Evolutionary conservation across 1,284 basidiomycete species (phyloP).

Genomic region (Apiotrichum laibachii): DNA sequence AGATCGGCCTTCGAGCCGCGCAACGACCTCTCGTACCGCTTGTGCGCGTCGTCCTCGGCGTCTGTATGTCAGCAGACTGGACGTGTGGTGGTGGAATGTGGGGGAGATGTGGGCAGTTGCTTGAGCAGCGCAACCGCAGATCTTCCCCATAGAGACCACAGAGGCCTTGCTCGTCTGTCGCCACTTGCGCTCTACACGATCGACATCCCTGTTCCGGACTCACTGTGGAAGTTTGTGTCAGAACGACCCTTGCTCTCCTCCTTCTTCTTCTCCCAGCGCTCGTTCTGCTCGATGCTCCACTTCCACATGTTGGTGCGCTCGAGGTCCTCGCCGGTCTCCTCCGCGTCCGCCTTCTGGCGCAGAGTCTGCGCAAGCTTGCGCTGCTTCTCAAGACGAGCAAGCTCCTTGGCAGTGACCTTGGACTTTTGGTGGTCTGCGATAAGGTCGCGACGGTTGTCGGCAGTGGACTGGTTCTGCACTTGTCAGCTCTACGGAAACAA

Average conservation of each 20-base stretch:
- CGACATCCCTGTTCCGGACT: conserved; percentile 8
- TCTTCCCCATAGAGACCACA: no score
- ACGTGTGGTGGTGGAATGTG: background rate
- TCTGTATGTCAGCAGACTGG: conserved; percentile 57
- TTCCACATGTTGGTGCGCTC: conserved; percentile 84
- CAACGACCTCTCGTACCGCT: conserved; percentile 86
- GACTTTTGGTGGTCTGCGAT: conserved; percentile 75
- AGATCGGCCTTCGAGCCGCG: conserved; percentile 83
- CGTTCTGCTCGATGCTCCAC: conserved; percentile 91
- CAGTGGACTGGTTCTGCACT: conserved; percentile 66
- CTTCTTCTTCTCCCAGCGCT: conserved; percentile 86
- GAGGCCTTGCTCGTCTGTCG: no score
- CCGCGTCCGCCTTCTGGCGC: conserved; percentile 79
- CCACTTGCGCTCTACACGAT: no score
- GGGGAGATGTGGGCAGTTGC: background rate
- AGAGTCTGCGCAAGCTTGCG: conserved; percentile 83
- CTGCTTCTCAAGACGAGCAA: conserved; percentile 77
- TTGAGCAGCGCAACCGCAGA: no score
- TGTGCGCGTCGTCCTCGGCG: conserved; percentile 80
- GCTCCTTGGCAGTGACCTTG: conserved; percentile 71
- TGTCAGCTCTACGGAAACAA: background rate
- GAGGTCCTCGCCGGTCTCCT: conserved; percentile 71
- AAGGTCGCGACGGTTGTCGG: conserved; percentile 76
- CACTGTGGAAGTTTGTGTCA: conserved; percentile 55
- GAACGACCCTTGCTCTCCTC: conserved; percentile 59